A percentile compares a stretch with the other conserved stretches of the same genome.
These are phyloP conservation scores for Alternaria hordeiaustralica DNA, from an alignment of 2,329 filamentous ascomycete species.

Conservation along the genomic window DNA sequence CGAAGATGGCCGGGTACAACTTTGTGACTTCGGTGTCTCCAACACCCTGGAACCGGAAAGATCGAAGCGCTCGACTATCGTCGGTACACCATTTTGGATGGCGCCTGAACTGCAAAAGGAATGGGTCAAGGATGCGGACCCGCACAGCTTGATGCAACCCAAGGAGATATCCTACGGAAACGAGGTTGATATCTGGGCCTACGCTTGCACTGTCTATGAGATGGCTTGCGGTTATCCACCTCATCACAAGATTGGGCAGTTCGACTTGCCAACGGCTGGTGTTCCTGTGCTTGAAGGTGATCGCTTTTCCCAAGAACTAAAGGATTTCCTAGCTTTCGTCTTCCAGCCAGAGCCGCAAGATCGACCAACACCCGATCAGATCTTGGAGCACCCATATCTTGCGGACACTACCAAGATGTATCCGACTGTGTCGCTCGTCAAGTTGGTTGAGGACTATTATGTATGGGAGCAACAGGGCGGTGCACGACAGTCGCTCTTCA, in stretches of 20 bases:
- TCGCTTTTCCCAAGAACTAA: conserved; percentile 71
- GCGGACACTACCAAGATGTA: conserved; percentile 66
- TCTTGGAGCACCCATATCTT: conserved; percentile 74
- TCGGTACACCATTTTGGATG: conserved; percentile 88
- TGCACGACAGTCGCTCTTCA: conserved; percentile 69
- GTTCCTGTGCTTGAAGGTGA: conserved; percentile 74
- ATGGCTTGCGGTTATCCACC: conserved; percentile 80
- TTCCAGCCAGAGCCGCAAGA: conserved; percentile 71
- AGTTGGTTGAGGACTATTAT: conserved; percentile 74
- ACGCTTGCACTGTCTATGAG: conserved; percentile 80
- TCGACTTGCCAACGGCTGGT: conserved; percentile 51
- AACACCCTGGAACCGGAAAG: conserved; percentile 77
- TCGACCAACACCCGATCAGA: conserved; percentile 72
- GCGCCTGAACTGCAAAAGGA: conserved; percentile 70
- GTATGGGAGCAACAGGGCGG: conserved; percentile 78
- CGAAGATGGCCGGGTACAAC: conserved; percentile 76
- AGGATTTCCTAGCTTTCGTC: conserved; percentile 75
- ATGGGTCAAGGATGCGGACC: conserved; percentile 62
- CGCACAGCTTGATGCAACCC: conserved; percentile 58
- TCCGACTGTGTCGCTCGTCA: conserved; percentile 68
- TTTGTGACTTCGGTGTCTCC: conserved; percentile 86
- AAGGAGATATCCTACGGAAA: conserved; percentile 60
- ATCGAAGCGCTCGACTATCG: conserved; percentile 79
- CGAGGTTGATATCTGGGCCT: conserved; percentile 79
- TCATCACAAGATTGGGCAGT: conserved; percentile 57